Percentiles rank a stretch among this genome's conserved stretches.
Conservation (phyloP, 805 yeast genomes). For the Ogataea nitratoaversa region DNA sequence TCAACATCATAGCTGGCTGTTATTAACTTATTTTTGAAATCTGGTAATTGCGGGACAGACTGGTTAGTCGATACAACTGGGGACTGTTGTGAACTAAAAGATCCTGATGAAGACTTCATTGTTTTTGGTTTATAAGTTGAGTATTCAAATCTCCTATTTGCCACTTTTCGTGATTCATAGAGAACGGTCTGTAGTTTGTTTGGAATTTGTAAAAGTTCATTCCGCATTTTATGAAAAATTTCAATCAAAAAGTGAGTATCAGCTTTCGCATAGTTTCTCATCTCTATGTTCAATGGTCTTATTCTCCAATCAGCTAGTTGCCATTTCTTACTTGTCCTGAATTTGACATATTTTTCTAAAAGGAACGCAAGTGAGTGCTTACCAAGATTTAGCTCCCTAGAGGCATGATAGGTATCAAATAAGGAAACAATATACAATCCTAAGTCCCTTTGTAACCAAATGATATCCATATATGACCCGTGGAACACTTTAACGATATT, state of each 20-base stretch:
- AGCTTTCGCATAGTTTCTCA: constrained; percentile 85
- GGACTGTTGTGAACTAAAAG: constrained; percentile 13
- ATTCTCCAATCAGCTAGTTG: constrained; percentile 96
- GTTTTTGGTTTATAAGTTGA: constrained; percentile 54
- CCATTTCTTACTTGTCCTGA: constrained; percentile 87
- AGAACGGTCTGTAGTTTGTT: constrained; percentile 54
- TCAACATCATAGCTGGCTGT: constrained; percentile 49
- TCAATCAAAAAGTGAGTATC: constrained; percentile 90
- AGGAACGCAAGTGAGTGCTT: constrained; percentile 81
- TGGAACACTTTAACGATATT: constrained; percentile 81
- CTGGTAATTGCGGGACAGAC: constrained; percentile 26
- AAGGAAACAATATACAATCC: constrained; percentile 86
- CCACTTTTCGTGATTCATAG: constrained; percentile 72
- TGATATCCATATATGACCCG: constrained; percentile 95
- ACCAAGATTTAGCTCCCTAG: constrained; percentile 73
- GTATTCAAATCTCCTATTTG: constrained; percentile 77
- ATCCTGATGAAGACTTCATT: constrained; percentile 3
- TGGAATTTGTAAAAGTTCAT: constrained; percentile 48
- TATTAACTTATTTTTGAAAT: constrained; percentile 31
- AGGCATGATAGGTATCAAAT: constrained; percentile 92
- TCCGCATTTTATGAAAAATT: constrained; percentile 71
- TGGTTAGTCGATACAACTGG: constrained; percentile 27
- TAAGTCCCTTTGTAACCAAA: constrained; percentile 94
- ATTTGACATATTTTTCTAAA: constrained; percentile 73
- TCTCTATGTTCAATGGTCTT: constrained; percentile 72